Base-by-base conservation (phyloP, 2,329 filamentous ascomycete species). In the Aaosphaeria pasadenensis region DNA sequence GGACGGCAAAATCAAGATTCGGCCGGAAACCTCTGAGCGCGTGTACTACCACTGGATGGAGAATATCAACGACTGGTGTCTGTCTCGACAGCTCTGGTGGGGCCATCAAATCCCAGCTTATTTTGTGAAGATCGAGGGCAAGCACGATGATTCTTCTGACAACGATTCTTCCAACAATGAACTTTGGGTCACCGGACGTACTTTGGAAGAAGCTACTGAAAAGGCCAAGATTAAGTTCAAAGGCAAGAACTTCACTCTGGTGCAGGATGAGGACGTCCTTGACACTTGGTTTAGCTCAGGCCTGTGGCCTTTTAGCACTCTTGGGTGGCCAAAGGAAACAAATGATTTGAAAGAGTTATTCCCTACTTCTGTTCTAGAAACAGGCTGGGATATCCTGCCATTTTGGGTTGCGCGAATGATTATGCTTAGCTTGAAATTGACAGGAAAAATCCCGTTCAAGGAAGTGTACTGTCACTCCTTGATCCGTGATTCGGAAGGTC, bases 391-490 rank as follows among this genome's bases (percentile, higher is more conserved):
- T 69, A 96, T 96, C 66, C 71, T 92, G 30, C 89, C 89, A 78
- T 96, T 96, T 81, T 96, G 91, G 91, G 90, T 96, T 60, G 83
- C 83, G 30, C 82, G 92, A 58, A 97, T 97, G 94, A 89, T 96
- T 64, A 94, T 96, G 83, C 83, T 97, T 36, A 87, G 88, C 54
- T 75, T 96, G 50, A 95, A 95, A 76, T 77, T 97, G 71, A 96
- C 91, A 17, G 91, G 91, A 52, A 82, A 96, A 67, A 81, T 96
- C 29, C 92, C 92, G 0, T 97, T 97, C 77, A 87, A 80, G 47
- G 92, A 97, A 74, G 92, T 97, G 11, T 97, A 95, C 78, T 96
- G 91, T 70, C 92, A 97, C 73, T 90, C 87, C 44, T 79, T 97
- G 33, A 88, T 97, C 56, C 87, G 92, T 66, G 92, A 97, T 67